Evolutionary conservation across 176 grass and related monocot species (phyloP).

Genomic region (Oryza longistaminata): DNA sequence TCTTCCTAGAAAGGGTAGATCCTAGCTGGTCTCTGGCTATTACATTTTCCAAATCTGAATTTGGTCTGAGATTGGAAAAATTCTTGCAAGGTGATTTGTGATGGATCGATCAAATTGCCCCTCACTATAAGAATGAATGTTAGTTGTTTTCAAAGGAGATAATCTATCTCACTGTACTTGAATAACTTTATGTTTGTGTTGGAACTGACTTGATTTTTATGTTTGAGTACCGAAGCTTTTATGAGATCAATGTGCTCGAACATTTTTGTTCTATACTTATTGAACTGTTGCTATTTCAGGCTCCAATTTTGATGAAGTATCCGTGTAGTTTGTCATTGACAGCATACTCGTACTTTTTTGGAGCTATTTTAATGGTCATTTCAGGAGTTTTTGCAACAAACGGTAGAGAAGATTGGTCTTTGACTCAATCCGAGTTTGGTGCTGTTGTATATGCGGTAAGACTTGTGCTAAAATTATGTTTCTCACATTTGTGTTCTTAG

Average conservation of each 20-base stretch:
- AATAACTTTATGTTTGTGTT: slow-evolving; percentile 15
- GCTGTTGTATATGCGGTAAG: slow-evolving; percentile 90
- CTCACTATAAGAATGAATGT: background rate
- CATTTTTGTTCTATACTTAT: slow-evolving; percentile 29
- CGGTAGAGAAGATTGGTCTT: slow-evolving; percentile 58
- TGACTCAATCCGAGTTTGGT: slow-evolving; percentile 72
- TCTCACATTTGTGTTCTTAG: background rate
- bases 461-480: slow-evolving; percentile 25
- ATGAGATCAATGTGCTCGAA: background rate
- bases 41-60: slow-evolving; percentile 1
- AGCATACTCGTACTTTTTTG: slow-evolving; percentile 89
- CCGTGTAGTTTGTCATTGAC: slow-evolving; percentile 81
- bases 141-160: background rate
- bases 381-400: slow-evolving; percentile 67
- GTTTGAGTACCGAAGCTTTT: background rate
- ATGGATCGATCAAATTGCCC: background rate
- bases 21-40: background rate
- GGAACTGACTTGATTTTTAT: slow-evolving; percentile 22
- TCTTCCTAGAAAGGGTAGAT: background rate
- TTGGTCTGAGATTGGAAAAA: background rate
- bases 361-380: slow-evolving; percentile 73
- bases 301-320: slow-evolving; percentile 75
- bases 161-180: background rate
- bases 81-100: slow-evolving; percentile 23
- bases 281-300: slow-evolving; percentile 53